A percentile compares a stretch with the other conserved stretches of the same genome.
Conservation (phyloP, 1,284 basidiomycete genomes). For the Tremellales sp. region DNA sequence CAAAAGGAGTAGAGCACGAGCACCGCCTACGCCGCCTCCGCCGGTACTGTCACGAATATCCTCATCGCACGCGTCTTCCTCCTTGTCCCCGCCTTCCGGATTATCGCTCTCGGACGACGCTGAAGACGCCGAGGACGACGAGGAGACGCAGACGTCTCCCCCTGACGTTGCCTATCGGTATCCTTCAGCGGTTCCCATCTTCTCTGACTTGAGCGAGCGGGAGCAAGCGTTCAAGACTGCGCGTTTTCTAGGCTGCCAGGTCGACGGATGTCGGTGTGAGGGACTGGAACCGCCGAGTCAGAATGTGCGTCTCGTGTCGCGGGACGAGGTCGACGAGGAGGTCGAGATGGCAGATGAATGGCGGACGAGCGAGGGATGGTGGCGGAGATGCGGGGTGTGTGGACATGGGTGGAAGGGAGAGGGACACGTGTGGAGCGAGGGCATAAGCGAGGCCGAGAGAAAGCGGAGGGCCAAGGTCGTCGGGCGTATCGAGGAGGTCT, state of each 20-base stretch:
- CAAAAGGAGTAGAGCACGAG: neutral
- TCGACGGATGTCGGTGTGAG: too few species aligned
- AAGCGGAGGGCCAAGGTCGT: slow-evolving; percentile 68
- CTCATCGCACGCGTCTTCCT: slow-evolving; percentile 17
- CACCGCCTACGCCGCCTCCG: neutral
- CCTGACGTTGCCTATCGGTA: slow-evolving; percentile 23
- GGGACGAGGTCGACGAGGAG: slow-evolving; percentile 49
- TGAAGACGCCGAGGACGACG: slow-evolving; percentile 7
- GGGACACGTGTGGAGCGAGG: slow-evolving; percentile 56
- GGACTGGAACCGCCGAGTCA: slow-evolving; percentile 66
- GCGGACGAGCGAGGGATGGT: slow-evolving; percentile 52
- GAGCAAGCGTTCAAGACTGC: slow-evolving; percentile 53
- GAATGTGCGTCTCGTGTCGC: slow-evolving; percentile 58
- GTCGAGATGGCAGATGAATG: slow-evolving; percentile 2
- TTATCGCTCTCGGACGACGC: neutral
- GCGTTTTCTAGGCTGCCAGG: slow-evolving; percentile 50
- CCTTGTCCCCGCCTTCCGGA: slow-evolving; percentile 15
- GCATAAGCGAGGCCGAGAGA: slow-evolving; percentile 42
- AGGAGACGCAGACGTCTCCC: slow-evolving; percentile 7
- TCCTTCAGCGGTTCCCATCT: slow-evolving; percentile 32
- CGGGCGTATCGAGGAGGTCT: slow-evolving; percentile 74
- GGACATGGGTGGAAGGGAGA: slow-evolving; percentile 67
- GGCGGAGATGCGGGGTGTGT: slow-evolving; percentile 64
- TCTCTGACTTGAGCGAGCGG: slow-evolving; percentile 26
- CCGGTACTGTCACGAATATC: neutral